Conservation (phyloP, 495 filamentous ascomycete species). For the Chaetomidium leptoderma region DNA sequence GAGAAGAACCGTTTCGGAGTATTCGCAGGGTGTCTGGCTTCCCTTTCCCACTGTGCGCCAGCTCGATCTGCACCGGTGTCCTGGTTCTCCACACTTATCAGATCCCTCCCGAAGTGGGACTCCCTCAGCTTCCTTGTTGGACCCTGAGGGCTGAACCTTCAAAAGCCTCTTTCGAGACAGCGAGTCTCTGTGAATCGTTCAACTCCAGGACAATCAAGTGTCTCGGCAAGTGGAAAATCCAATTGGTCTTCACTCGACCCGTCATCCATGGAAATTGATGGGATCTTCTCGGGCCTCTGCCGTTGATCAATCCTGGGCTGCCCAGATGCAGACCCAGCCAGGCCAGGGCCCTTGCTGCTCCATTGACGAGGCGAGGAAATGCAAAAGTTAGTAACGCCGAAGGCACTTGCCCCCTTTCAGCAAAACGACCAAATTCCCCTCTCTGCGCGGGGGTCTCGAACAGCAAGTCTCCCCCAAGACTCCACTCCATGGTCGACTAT, state of each 20-base stretch:
- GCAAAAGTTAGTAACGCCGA: background rate
- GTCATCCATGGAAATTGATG: background rate
- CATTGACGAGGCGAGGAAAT: too few relatives aligned
- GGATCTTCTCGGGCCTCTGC: background rate
- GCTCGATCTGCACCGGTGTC: background rate
- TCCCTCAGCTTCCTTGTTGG: background rate
- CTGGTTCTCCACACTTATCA: conserved; percentile 4
- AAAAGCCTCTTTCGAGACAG: background rate
- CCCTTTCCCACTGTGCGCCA: conserved; percentile 8
- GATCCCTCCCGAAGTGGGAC: conserved; percentile 9
- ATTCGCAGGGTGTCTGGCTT: background rate
- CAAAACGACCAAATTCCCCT: background rate
- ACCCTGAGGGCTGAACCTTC: conserved; percentile 3
- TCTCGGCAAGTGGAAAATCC: background rate
- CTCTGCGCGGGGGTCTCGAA: conserved; percentile 8
- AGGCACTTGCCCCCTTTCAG: background rate
- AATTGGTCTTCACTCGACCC: background rate
- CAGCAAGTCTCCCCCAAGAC: background rate
- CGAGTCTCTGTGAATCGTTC: too few relatives aligned
- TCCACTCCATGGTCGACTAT: conserved; percentile 5
- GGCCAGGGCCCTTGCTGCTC: too few relatives aligned
- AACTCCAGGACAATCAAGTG: background rate
- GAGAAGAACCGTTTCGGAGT: background rate
- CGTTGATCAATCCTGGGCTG: background rate
- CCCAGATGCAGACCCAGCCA: background rate